These are phyloP conservation scores for Fusarium sp. DNA, from an alignment of 2,329 filamentous ascomycete species.

Conservation along the genomic window DNA sequence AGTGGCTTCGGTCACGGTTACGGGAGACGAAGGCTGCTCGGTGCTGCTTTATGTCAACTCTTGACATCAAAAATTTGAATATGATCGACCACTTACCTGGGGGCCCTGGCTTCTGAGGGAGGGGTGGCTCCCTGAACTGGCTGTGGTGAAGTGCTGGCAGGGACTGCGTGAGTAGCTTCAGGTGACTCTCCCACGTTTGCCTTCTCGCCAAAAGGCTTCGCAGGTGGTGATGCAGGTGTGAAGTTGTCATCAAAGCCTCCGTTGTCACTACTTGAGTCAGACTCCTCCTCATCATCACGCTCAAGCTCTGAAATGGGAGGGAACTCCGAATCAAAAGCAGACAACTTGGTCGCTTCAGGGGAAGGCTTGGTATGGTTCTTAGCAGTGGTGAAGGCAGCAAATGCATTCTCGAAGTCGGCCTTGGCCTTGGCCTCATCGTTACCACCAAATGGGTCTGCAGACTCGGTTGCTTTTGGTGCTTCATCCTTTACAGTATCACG, in stretches of 20 bases:
- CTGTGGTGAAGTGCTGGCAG: slow-evolving; percentile 26
- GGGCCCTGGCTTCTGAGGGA: slow-evolving; percentile 30
- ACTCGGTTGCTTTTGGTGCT: slow-evolving; percentile 32
- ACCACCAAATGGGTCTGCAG: slow-evolving; percentile 60
- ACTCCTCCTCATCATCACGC: slow-evolving; percentile 73
- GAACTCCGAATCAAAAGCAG: slow-evolving; percentile 78
- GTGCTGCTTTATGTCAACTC: slow-evolving; percentile 32
- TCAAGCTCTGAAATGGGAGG: slow-evolving; percentile 91
- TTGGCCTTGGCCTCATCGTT: slow-evolving; percentile 69
- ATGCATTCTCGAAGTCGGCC: slow-evolving; percentile 85
- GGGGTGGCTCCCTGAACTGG: slow-evolving; percentile 37
- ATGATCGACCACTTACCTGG: slow-evolving; percentile 37
- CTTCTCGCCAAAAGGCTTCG: slow-evolving; percentile 42
- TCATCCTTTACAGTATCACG: slow-evolving; percentile 30
- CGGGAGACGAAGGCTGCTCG: slow-evolving; percentile 45
- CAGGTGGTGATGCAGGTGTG: slow-evolving; percentile 65
- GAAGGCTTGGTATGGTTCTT: slow-evolving; percentile 56
- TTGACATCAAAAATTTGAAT: neutral
- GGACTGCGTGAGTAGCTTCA: neutral
- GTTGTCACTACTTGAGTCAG: slow-evolving; percentile 78
- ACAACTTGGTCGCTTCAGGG: slow-evolving; percentile 54
- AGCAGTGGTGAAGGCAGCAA: slow-evolving; percentile 73
- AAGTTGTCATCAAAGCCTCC: slow-evolving; percentile 96
- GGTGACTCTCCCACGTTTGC: slow-evolving; percentile 30
- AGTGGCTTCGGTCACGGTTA: slow-evolving; percentile 41